These are phyloP conservation scores for Ajuga reptans DNA, from an alignment of 305 asterid genomes.

Conservation along the genomic window DNA sequence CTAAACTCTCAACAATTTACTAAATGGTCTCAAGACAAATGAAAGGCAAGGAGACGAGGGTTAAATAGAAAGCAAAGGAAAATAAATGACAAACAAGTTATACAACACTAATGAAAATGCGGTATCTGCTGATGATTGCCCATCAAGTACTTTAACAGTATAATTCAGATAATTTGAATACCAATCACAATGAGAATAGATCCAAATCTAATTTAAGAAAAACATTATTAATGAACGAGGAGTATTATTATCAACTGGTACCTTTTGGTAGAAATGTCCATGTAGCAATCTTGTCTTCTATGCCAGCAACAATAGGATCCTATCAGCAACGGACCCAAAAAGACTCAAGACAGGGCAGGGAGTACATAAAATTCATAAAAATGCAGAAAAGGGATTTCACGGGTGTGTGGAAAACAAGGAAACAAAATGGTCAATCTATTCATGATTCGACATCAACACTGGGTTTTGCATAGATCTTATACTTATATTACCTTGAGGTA, in stretches of 20 bases:
- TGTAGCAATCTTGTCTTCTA: conserved; percentile 87
- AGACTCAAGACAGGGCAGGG: conserved; percentile 11
- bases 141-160: not conserved
- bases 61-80: not conserved
- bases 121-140: too few relatives aligned
- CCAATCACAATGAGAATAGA: conserved; percentile 6
- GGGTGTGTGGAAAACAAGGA: conserved; percentile 4
- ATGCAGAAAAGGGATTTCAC: not conserved
- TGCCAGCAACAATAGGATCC: conserved; percentile 91
- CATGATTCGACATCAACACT: not conserved
- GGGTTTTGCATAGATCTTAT: not conserved
- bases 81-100: not conserved
- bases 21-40: not conserved
- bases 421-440: not conserved
- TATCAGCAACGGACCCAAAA: conserved; percentile 26
- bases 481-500: not conserved
- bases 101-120: too few relatives aligned
- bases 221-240: not conserved
- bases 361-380: not conserved
- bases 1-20: not conserved
- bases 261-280: conserved; percentile 98
- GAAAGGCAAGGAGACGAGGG: not conserved
- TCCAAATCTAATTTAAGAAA: not conserved
- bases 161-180: not conserved
- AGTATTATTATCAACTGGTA: conserved; percentile 14